Evolutionary conservation across 192 early-diverging fungal genomes (phyloP).

Genomic region (Coemansia sp.): DNA sequence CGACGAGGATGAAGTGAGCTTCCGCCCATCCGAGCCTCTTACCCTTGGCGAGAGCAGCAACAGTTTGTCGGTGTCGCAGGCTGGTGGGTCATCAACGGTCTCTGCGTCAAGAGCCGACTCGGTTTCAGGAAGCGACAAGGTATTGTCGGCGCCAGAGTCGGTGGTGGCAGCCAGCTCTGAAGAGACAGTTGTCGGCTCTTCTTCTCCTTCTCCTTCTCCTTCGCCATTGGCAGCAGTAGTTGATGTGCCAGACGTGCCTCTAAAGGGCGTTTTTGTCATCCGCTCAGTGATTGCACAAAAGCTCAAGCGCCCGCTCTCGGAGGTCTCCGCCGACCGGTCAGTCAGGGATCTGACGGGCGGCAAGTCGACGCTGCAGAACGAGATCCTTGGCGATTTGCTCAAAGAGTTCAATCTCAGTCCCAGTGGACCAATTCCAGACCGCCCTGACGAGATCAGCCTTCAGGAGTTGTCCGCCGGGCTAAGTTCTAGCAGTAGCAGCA

Average conservation of each 20-base stretch:
- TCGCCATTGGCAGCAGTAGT: too few relatives aligned
- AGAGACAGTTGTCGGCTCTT: neutral
- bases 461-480: constrained; percentile 81
- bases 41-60: neutral
- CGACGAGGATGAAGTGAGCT: constrained; percentile 30
- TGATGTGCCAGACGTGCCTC: constrained; percentile 71
- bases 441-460: constrained; percentile 87
- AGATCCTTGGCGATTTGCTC: constrained; percentile 93
- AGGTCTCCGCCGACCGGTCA: constrained; percentile 64
- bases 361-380: constrained; percentile 96
- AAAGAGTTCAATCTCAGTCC: constrained; percentile 82
- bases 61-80: neutral
- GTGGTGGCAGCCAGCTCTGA: neutral
- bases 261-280: constrained; percentile 81
- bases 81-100: neutral
- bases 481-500: too few relatives aligned
- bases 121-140: neutral
- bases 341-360: constrained; percentile 89
- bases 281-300: constrained; percentile 88
- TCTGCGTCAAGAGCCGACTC: neutral
- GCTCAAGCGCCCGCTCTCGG: constrained; percentile 78
- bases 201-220: too few relatives aligned
- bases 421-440: constrained; percentile 77
- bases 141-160: constrained; percentile 4
- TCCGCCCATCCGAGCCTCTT: neutral